Base-by-base conservation (phyloP, 169 alveolate genomes). In the Plasmodium chabaudi region DNA sequence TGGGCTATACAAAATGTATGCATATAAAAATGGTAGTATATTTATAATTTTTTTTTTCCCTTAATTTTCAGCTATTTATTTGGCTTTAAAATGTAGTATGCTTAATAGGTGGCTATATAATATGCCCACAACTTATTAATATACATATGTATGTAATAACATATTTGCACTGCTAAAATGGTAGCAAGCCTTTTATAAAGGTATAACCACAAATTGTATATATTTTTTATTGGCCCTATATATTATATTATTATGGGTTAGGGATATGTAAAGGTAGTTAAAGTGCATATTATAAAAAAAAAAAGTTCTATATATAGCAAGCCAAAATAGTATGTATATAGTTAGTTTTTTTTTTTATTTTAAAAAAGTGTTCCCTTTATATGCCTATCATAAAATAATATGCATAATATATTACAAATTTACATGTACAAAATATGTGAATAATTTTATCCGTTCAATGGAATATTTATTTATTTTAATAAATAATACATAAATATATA, bases 211-310 rank as follows among this genome's bases (percentile, higher is more conserved):
- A 34, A 34, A 34, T 34, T 34, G 42, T 34, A 34, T 5, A 34
- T 34, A 34, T 34, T 34, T 7, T 7, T 17, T 56, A n/a, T 56
- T 56, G 17, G 13, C 34, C 65, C 2, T n/a, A 9, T 57, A 3
- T 57, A n/a, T n/a, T n/a, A n/a, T 55, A n/a, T 55, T 9, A 0
- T 0, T 19, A 57, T n/a, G 12, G 19, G 34, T 7, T 13, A 17
- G 10, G 10, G 27, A 57, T 57, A 57, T 12, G 25, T 9, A 17
- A 9, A 57, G 19, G 65, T 57, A 57, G 19, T 57, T 12, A 57
- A 57, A 57, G 65, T 57, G 65, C 65, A 57, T 57, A 57, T 23
- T 9, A n/a, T n/a, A 51, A 51, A 51, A 51, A 15, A 10, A n/a
- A 12, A 57, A 12, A 2, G 17, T 57, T 4, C 7, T 51, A 3